Percentiles rank a stretch among this genome's conserved stretches.
These are phyloP conservation scores for Calonectria henricotiae DNA, from an alignment of 2,329 filamentous ascomycete species.

Conservation along the genomic window DNA sequence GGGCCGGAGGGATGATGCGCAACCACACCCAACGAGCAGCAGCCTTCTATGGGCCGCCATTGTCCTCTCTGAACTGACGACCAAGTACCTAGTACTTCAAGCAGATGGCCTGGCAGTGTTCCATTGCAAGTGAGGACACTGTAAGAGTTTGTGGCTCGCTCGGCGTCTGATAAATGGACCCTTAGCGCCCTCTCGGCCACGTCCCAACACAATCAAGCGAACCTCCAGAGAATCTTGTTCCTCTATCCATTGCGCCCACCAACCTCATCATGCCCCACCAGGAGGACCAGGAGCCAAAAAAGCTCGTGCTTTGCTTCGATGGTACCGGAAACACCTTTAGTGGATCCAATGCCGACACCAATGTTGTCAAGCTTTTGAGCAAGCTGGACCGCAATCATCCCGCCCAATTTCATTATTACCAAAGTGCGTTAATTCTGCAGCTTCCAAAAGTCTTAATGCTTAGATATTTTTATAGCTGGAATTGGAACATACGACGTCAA, in stretches of 20 bases:
- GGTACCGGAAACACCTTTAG: constrained; percentile 67
- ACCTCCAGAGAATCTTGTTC: neutral
- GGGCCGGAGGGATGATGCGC: neutral
- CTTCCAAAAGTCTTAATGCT: neutral
- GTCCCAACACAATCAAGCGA: neutral
- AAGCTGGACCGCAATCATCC: constrained; percentile 65
- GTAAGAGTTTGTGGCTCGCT: neutral
- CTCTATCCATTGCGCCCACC: neutral
- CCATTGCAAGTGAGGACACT: neutral
- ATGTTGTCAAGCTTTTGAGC: constrained; percentile 68
- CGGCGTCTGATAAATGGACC: constrained; percentile 10
- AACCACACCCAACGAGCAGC: neutral
- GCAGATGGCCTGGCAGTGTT: too few species aligned
- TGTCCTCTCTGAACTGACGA: too few species aligned
- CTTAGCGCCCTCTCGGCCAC: neutral
- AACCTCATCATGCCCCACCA: constrained; percentile 24
- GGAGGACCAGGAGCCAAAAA: constrained; percentile 49
- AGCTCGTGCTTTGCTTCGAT: constrained; percentile 67
- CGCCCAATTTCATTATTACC: constrained; percentile 67
- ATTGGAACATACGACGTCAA: constrained; percentile 68
- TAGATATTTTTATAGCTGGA: constrained; percentile 56
- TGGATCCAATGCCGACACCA: constrained; percentile 68
- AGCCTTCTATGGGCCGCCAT: neutral
- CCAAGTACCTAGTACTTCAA: neutral
- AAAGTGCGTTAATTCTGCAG: constrained; percentile 55